Percentiles rank a stretch among this genome's conserved stretches.
Conservation (phyloP, 768 basidiomycete species). For the Collybia sp. region DNA sequence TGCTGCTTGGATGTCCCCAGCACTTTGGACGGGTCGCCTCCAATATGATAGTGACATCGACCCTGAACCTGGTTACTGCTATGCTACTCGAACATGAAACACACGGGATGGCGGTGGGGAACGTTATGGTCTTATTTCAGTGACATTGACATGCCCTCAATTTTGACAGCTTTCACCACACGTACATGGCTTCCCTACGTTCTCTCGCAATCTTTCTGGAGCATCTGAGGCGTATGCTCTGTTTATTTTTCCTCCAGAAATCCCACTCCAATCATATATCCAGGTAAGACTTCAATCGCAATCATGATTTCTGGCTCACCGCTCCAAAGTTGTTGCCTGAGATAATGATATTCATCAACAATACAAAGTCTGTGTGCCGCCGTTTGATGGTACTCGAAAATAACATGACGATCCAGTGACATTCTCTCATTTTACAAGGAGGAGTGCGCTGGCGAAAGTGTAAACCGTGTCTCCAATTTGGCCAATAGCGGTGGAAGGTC, state of each 20-base stretch:
- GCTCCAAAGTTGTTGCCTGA: conserved; percentile 1
- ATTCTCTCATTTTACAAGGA: conserved; percentile 9
- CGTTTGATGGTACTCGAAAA: conserved; percentile 6
- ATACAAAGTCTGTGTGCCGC: conserved; percentile 1
- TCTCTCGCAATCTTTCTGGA: conserved; percentile 16
- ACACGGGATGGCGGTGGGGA: conserved; percentile 16
- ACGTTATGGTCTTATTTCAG: neutral
- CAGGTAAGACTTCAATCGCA: neutral
- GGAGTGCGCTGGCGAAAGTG: conserved; percentile 1
- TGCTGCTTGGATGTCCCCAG: conserved; percentile 18
- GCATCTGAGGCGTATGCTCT: conserved; percentile 21
- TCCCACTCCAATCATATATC: conserved; percentile 9
- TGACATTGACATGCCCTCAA: neutral
- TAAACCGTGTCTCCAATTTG: conserved; percentile 6
- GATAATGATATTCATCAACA: conserved; percentile 5
- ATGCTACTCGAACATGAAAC: conserved; percentile 25
- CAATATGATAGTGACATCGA: conserved; percentile 23
- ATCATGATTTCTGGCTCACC: neutral
- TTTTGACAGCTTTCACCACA: neutral
- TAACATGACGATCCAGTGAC: conserved; percentile 5
- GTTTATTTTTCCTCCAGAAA: conserved; percentile 23
- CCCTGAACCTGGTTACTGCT: conserved; percentile 23
- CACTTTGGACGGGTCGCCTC: conserved; percentile 19
- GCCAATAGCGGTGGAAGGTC: conserved; percentile 3
- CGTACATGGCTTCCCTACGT: conserved; percentile 6